A percentile compares a stretch with the other conserved stretches of the same genome.
phyloP scores from a whole-genome alignment of 2,329 filamentous ascomycete species.

The Hymenotorrendiella dingleyae region DNA sequence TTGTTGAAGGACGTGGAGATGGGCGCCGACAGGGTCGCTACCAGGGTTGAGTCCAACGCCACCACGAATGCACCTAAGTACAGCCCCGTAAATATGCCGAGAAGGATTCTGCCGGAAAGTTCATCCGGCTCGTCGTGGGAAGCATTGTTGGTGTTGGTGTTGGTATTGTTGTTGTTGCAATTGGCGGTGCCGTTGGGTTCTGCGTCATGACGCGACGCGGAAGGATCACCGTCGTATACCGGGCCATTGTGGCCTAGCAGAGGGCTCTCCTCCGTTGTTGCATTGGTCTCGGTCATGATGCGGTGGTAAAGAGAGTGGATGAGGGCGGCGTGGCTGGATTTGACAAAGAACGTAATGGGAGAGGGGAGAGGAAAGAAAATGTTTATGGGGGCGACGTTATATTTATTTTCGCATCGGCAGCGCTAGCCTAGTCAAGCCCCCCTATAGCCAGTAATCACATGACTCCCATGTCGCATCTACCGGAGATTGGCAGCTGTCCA shows the following conservation, averaged over 20 bases:
- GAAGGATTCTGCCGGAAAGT: not conserved
- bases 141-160: not conserved
- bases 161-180: too few species aligned
- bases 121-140: not conserved
- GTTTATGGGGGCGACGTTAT: not conserved
- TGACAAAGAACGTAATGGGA: not conserved
- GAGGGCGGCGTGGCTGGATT: not conserved
- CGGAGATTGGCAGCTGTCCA: not conserved
- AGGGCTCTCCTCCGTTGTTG: not conserved
- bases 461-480: not conserved
- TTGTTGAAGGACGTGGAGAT: slow-evolving; percentile 57
- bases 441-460: not conserved
- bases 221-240: too few species aligned
- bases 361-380: not conserved
- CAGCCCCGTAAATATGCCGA: not conserved
- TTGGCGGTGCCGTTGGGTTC: too few species aligned
- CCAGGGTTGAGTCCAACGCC: slow-evolving; percentile 47
- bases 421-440: too few species aligned
- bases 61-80: slow-evolving; percentile 6
- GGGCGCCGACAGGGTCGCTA: slow-evolving; percentile 53
- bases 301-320: not conserved
- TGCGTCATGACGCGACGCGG: too few species aligned
- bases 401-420: slow-evolving; percentile 1
- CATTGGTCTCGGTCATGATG: not conserved
- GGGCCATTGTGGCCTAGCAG: too few species aligned